Percentiles rank a stretch among this genome's conserved stretches.
Conservation (phyloP, 768 basidiomycete genomes). For the Termitomyces sp. region DNA sequence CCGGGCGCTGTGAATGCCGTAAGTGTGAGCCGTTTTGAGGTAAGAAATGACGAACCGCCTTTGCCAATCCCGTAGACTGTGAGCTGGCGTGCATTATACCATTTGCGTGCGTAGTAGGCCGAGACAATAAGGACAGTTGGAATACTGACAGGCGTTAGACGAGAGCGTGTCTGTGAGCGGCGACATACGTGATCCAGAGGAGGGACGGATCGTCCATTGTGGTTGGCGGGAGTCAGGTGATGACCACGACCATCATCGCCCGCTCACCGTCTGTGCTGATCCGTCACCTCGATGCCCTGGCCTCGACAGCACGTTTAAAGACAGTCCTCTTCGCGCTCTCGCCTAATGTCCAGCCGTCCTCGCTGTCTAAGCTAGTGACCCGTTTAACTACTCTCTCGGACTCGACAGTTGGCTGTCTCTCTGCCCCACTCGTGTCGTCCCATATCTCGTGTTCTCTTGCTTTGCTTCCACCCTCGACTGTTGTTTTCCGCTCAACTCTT, state of each 20-base stretch:
- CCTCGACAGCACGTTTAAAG: constrained; percentile 22
- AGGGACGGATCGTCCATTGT: constrained; percentile 29
- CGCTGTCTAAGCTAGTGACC: constrained; percentile 35
- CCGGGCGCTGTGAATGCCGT: constrained; percentile 35
- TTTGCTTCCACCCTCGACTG: constrained; percentile 37
- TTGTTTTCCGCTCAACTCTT: constrained; percentile 59
- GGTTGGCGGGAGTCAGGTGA: constrained; percentile 6
- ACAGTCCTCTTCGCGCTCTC: constrained; percentile 50
- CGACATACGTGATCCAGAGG: constrained; percentile 42
- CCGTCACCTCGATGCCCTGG: constrained; percentile 26
- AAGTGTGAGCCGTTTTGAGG: background rate
- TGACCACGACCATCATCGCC: constrained; percentile 33
- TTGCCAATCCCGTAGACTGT: constrained; percentile 50
- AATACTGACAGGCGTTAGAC: constrained; percentile 24
- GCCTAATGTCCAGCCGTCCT: constrained; percentile 29
- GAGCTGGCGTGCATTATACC: constrained; percentile 43
- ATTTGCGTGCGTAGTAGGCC: constrained; percentile 42
- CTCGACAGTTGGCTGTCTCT: constrained; percentile 57
- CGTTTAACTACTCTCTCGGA: constrained; percentile 34
- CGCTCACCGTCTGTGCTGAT: constrained; percentile 31
- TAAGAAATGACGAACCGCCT: constrained; percentile 33
- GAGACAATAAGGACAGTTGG: constrained; percentile 40
- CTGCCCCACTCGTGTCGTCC: constrained; percentile 36
- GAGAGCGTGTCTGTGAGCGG: background rate
- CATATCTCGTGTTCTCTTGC: constrained; percentile 54